Conservation (phyloP, 192 early-diverging fungal species). For the Lunasporangiospora selenospora region DNA sequence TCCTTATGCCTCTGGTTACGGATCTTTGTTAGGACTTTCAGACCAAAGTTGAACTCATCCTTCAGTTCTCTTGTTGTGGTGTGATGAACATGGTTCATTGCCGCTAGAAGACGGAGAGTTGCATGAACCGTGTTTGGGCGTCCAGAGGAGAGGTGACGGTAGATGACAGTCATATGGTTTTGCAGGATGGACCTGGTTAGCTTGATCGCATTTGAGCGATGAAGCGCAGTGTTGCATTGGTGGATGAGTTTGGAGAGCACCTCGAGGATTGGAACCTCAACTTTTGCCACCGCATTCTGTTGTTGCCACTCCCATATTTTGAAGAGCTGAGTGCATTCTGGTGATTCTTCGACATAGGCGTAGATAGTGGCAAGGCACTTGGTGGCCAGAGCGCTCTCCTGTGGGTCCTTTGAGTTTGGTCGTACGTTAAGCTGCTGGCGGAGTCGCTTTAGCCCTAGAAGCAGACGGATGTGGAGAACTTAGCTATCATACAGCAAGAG, state of each 20-base stretch:
- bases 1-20: slow-evolving; percentile 46
- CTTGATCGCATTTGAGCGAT: slow-evolving; percentile 48
- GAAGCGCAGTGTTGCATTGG: slow-evolving; percentile 46
- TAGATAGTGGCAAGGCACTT: slow-evolving; percentile 26
- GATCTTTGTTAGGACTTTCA: slow-evolving; percentile 58
- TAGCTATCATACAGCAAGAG: too few relatives aligned
- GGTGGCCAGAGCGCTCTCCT: slow-evolving; percentile 30
- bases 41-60: slow-evolving; percentile 74
- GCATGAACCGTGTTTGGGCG: slow-evolving; percentile 65
- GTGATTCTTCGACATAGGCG: slow-evolving; percentile 66
- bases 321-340: slow-evolving; percentile 64
- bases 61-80: slow-evolving; percentile 69
- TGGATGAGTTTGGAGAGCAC: slow-evolving; percentile 65
- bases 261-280: slow-evolving; percentile 67
- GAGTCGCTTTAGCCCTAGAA: slow-evolving; percentile 39
- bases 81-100: slow-evolving; percentile 64
- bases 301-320: slow-evolving; percentile 71
- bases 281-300: slow-evolving; percentile 58
- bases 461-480: too few relatives aligned
- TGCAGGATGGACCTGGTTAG: slow-evolving; percentile 59
- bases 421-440: slow-evolving; percentile 42
- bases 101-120: slow-evolving; percentile 65
- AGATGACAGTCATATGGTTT: slow-evolving; percentile 69
- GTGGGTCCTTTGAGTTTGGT: slow-evolving; percentile 38
- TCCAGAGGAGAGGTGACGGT: slow-evolving; percentile 66